Base-by-base conservation (phyloP, 2,329 filamentous ascomycete genomes). In the Fusarium paranaense region DNA sequence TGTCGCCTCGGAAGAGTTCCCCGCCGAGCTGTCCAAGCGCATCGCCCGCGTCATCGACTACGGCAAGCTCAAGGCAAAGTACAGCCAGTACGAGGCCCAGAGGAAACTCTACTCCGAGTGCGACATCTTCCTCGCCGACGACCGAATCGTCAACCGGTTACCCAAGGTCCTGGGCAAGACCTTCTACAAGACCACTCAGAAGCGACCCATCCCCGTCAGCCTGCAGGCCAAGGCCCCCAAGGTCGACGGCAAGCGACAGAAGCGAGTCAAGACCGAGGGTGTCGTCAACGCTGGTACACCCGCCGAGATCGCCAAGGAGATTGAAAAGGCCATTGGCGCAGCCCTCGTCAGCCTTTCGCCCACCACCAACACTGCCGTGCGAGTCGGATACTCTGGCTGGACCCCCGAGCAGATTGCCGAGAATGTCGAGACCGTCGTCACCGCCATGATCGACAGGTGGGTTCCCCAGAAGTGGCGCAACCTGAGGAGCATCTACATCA, bases 111-210 rank as follows among this genome's bases (percentile, higher is more conserved):
- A 93, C 72, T 87, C 91, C 52, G 94, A 98, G 83, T 95, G 98
- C 83, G 97, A 98, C 81, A 86, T 98, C 66, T 98, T 99, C 86
- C 88, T 99, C 66, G 96, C 94, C 62, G 97, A 99, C 82, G 94
- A 98, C 80, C 89, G 97, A 58, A 93, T 99, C 78, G 87, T 92
- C 80, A 92, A 89, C 81, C 85, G 87, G 32, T 88, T 98, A 69
- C 94, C 95, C 66, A 89, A 90, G 74, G 87, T 92, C 4, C 90
- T 99, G 14, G 97, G 96, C 78, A 98, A 98, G 86, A 93, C 93
- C 2, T 98, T 99, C 83, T 98, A 97, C 89, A 93, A 95, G 86
- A 89, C 86, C 66, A 94, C 92, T 4, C 84, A 85, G 73, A 98
- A 98, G 88, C 90, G 96, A 42, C 97, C 97, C 11, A 91, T 99